Conservation (phyloP, 2,329 filamentous ascomycete genomes). For the Cryphonectria parasitica region DNA sequence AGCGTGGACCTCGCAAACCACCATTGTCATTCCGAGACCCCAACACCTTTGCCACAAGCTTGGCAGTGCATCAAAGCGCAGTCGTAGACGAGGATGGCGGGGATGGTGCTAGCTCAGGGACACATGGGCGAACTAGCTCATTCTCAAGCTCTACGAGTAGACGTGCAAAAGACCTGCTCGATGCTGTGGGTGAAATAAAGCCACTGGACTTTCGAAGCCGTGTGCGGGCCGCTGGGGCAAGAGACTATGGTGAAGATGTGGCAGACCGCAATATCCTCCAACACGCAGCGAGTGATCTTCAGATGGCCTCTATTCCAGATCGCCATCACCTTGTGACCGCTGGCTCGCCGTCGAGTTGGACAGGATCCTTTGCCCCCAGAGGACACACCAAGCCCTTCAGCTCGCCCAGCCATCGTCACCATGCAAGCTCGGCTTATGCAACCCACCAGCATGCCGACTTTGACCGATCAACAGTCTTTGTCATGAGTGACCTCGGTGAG, state of each 20-base stretch:
- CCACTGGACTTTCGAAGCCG: constrained; percentile 53
- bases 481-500: not conserved
- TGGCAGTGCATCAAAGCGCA: constrained; percentile 14
- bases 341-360: not conserved
- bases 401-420: not conserved
- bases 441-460: not conserved
- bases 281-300: constrained; percentile 34
- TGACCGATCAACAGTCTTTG: not conserved
- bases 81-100: not conserved
- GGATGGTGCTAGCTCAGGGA: constrained; percentile 8
- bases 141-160: constrained; percentile 14
- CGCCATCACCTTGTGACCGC: not conserved
- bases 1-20: constrained; percentile 23
- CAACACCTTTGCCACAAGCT: constrained; percentile 19
- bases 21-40: constrained; percentile 31
- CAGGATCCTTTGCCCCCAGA: not conserved
- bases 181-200: constrained; percentile 58
- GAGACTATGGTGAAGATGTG: constrained; percentile 67
- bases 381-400: constrained; percentile 7
- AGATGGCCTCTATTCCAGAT: not conserved
- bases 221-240: constrained; percentile 53
- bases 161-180: constrained; percentile 49
- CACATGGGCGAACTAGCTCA: constrained; percentile 20
- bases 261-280: constrained; percentile 61
- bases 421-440: not conserved